Evolutionary conservation across 2,329 filamentous ascomycete genomes (phyloP), one percentile per base, ranked within the genome.

Genomic region (Sclerotinia nivalis): DNA sequence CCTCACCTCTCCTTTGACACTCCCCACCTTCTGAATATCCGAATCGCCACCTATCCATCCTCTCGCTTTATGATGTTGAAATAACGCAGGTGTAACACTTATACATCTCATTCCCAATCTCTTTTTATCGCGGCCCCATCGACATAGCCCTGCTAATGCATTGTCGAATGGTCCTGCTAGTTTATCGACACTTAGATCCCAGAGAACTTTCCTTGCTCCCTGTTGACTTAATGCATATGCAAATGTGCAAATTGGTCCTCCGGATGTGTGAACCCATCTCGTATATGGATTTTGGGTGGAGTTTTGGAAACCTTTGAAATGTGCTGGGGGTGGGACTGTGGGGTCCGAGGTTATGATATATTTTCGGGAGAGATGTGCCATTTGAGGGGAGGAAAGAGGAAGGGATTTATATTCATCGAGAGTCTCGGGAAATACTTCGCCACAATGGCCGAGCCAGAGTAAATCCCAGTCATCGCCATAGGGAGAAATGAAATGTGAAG

Each of bases 151-250:
- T 8, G 78, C 77, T 0, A 80, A 74, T 7, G 77, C 75, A 61
- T 80, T 80, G 64, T 80, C 79, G 55, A 80, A 79, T 0, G 78
- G 73, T 0, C 75, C 76, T 0, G 64, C 66, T 2, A 79, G 72
- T 43, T 76, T 75, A 71, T 80, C 77, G 3, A 74, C 64, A 70
- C 87, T 87, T 9, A 89, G 81, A 73, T 89, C 87, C 79, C 86
- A 89, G 68, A 87, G 84, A 22, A 89, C 86, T 78, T 89, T 89
- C 73, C 86, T 84, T 4, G 74, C 74, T 1, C 74, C 74, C 15
- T 62, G 37, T 31, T 74, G 74, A 2, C 76, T 77, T 49, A 81
- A 68, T 1, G 77, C 80, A 59, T 81, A 81, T 3, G 78, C 76
- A 66, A 80, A 79, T 2, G 77, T 76, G 71, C 80, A 81, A 28